These are phyloP conservation scores for Sclerotinia subarctica DNA, from an alignment of 2,329 filamentous ascomycete genomes.

Conservation along the genomic window DNA sequence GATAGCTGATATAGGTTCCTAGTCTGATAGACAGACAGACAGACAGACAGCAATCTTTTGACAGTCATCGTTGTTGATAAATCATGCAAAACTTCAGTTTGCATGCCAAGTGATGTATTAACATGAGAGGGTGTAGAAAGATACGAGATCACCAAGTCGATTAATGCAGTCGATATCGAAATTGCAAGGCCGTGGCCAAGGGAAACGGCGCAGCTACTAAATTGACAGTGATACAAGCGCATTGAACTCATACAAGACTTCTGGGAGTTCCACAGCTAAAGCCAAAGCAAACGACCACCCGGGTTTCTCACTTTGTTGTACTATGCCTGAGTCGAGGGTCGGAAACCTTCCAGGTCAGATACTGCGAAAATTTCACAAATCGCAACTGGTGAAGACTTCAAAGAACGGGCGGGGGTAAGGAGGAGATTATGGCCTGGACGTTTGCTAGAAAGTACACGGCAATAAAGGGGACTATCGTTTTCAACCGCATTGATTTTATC, in stretches of 20 bases:
- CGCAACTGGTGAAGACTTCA: not conserved
- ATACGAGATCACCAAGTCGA: not conserved
- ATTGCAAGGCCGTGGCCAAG: no score
- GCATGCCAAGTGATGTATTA: not conserved
- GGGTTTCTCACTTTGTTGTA: not conserved
- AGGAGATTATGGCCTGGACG: not conserved
- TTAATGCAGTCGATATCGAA: not conserved
- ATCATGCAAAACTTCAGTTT: not conserved
- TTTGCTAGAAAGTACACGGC: not conserved
- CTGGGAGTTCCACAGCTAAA: not conserved
- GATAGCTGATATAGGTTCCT: not conserved
- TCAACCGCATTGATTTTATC: not conserved
- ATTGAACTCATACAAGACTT: not conserved
- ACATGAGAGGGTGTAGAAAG: not conserved
- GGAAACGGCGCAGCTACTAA: not conserved
- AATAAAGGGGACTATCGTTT: not conserved
- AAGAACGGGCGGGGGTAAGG: not conserved
- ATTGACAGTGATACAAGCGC: not conserved
- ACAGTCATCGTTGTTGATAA: not conserved
- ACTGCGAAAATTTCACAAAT: not conserved
- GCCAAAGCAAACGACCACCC: not conserved
- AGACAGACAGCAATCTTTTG: not conserved
- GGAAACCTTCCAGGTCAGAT: not conserved
- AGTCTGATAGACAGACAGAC: not conserved
- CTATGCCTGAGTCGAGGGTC: not conserved